Base-by-base conservation (phyloP, 192 early-diverging fungal species). In the Lunasporangiospora selenospora region DNA sequence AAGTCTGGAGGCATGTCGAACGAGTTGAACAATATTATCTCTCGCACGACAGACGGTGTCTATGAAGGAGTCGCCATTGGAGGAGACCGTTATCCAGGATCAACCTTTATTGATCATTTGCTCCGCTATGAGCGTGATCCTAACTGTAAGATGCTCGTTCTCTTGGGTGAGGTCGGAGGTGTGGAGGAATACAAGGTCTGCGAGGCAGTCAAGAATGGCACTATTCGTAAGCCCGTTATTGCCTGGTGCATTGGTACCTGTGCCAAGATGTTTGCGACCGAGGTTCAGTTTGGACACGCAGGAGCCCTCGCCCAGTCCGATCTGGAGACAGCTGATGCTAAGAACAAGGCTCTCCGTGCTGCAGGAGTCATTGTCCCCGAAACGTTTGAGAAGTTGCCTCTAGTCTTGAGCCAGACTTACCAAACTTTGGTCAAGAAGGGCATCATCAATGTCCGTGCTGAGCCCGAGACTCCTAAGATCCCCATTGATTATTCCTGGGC, bases 1-100 rank as follows among this genome's bases (percentile, higher is more conserved):
- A 99, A 99, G 88, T 94, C 92, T 26, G 97, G 97, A 77, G 97
- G 97, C 75, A 99, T 99, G 97, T 97, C 95, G 51, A 99, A 99
- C 85, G 97, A 99, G 80, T 84, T 99, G 56, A 99, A 99, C 88
- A 99, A 99, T 87, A 99, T 99, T 64, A 90, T 99, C 18, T 95
- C 97, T 23, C 92, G 95, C 60, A 87, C 92, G 36, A 94, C 95
- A 45, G 90, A 97, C 81, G 97, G 97, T 80, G 97, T 99, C 15
- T 97, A 95, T 80, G 97, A 99, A 81, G 97, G 97, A 75, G 91
- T 99, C 39, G 95, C 97, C 29, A 97, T 99, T 71, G 97, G 97
- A 79, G 97, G 97, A 61, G 97, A 99, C 82, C 88, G 97, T 59
- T 99, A 99, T 84, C 97, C 97, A 0, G 95, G 97, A 26, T 95